Evolutionary conservation across 1,284 basidiomycete genomes (phyloP).

Genomic region (Ganoderma lucidum): DNA sequence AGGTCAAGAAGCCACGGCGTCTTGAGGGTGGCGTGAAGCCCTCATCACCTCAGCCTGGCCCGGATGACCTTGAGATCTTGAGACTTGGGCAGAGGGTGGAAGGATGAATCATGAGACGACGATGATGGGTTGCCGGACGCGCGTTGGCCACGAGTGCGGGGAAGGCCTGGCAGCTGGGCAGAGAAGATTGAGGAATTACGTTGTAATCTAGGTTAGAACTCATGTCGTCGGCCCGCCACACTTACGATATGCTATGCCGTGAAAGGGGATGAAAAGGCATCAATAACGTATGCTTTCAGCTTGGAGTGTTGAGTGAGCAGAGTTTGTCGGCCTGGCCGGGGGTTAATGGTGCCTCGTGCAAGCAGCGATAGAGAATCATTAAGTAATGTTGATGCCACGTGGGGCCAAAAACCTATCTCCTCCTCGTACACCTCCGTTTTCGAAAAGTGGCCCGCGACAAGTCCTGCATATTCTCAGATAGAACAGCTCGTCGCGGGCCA

Average conservation of each 20-base stretch:
- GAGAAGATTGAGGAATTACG: conserved; percentile 8
- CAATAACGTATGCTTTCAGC: background rate
- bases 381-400: too few species aligned
- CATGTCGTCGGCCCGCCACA: background rate
- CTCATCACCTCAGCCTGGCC: background rate
- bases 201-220: background rate
- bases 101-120: background rate
- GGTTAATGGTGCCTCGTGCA: background rate
- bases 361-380: background rate
- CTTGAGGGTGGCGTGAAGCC: background rate
- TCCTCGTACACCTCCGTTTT: too few species aligned
- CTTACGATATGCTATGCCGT: background rate
- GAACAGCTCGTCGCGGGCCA: too few species aligned
- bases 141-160: conserved; percentile 2
- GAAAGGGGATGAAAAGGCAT: background rate
- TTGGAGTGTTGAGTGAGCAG: background rate
- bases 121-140: background rate
- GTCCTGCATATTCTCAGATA: too few species aligned
- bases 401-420: too few species aligned
- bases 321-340: background rate
- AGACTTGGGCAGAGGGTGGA: conserved; percentile 24
- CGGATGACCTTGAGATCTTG: background rate
- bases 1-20: background rate
- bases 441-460: too few species aligned
- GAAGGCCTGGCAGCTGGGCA: background rate